phyloP scores from a whole-genome alignment of 2,329 filamentous ascomycete species.

The Penicillium fuscoglaucum region DNA sequence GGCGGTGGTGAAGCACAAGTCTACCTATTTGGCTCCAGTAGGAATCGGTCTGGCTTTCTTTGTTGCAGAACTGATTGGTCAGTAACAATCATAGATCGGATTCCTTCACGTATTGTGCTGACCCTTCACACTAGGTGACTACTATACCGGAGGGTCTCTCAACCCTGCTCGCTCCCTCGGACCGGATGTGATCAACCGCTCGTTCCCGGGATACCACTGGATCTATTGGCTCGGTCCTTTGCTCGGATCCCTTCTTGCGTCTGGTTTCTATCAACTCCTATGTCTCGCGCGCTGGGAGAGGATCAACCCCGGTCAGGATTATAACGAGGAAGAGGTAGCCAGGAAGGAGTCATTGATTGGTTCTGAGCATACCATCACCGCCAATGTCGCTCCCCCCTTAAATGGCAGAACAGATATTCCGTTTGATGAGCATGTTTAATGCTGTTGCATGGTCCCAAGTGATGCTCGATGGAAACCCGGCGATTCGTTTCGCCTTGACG shows the following conservation, averaged over 20 bases:
- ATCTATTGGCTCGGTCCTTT: conserved; percentile 53
- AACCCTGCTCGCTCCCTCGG: conserved; percentile 53
- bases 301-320: conserved; percentile 59
- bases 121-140: conserved; percentile 38
- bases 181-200: conserved; percentile 48
- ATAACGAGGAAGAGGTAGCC: conserved; percentile 37
- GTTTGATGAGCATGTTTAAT: conserved; percentile 11
- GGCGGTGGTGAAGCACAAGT: conserved; percentile 71
- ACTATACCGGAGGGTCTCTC: conserved; percentile 51
- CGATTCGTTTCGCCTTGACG: not conserved
- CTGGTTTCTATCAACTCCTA: conserved; percentile 52
- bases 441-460: not conserved
- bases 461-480: too few species aligned
- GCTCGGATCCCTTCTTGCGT: conserved; percentile 49
- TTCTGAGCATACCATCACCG: conserved; percentile 17
- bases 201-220: conserved; percentile 51
- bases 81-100: not conserved
- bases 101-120: not conserved
- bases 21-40: conserved; percentile 69
- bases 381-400: not conserved
- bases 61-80: conserved; percentile 55
- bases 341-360: conserved; percentile 17
- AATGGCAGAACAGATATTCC: not conserved
- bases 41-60: conserved; percentile 72
- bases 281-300: conserved; percentile 47